Evolutionary conservation across 2,329 filamentous ascomycete species (phyloP).

Genomic region (Aspergillus transmontanensis): DNA sequence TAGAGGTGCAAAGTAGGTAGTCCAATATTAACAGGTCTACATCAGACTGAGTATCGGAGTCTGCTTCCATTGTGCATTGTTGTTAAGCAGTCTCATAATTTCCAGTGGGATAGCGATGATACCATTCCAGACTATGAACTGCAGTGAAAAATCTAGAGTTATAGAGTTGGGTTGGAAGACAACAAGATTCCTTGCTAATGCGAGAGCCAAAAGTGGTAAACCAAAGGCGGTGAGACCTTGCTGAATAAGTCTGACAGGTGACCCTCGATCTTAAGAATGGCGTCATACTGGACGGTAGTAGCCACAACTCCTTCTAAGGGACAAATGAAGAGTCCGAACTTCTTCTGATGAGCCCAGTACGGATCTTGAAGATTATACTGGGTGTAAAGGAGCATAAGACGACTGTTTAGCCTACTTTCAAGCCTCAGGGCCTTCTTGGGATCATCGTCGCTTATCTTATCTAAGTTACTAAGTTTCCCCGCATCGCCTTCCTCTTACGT

Average conservation of each 20-base stretch:
- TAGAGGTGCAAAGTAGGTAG: conserved; percentile 54
- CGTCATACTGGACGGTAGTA: background rate
- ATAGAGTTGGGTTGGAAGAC: background rate
- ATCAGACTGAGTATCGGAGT: conserved; percentile 44
- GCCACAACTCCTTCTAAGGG: background rate
- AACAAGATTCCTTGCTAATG: background rate
- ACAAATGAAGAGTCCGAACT: background rate
- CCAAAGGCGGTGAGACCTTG: background rate
- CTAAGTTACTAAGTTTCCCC: background rate
- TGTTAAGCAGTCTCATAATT: too few relatives aligned
- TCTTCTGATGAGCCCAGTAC: background rate
- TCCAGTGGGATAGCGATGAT: background rate
- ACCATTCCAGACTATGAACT: background rate
- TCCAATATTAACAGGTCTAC: conserved; percentile 61
- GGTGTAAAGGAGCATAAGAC: background rate
- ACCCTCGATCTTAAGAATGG: background rate
- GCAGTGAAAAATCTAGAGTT: too few relatives aligned
- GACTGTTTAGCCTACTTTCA: background rate
- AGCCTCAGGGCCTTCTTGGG: background rate
- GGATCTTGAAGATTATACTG: background rate
- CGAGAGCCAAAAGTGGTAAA: background rate
- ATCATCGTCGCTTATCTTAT: background rate
- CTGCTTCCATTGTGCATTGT: conserved; percentile 26
- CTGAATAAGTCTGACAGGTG: background rate
- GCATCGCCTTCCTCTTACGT: background rate